Percentiles rank a stretch among this genome's conserved stretches.
These are phyloP conservation scores for Brassica rapa DNA, from an alignment of 345 rosid genomes.

Conservation along the genomic window DNA sequence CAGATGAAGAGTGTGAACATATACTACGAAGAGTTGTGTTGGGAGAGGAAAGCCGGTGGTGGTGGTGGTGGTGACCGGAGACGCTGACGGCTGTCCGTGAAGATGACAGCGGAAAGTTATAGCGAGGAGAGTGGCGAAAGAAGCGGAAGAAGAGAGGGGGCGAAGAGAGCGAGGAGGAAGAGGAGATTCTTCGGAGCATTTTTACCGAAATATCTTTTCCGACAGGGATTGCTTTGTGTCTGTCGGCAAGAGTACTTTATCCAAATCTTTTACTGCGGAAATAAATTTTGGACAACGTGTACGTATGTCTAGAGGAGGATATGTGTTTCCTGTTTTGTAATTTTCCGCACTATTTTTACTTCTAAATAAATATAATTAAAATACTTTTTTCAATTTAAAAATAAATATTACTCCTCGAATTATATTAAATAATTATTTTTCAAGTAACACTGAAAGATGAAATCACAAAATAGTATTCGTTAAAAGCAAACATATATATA, in stretches of 20 bases:
- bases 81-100: slow-evolving; percentile 20
- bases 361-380: too few relatives aligned
- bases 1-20: slow-evolving; percentile 18
- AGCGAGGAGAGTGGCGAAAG: slow-evolving; percentile 21
- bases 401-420: too few relatives aligned
- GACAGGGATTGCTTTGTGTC: not conserved
- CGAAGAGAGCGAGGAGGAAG: slow-evolving; percentile 41
- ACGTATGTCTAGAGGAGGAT: not conserved
- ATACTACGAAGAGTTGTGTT: slow-evolving; percentile 32
- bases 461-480: too few relatives aligned
- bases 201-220: not conserved
- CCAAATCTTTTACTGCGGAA: not conserved
- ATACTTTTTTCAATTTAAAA: too few relatives aligned
- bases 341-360: too few relatives aligned
- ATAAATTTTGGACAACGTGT: not conserved
- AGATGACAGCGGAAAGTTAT: slow-evolving; percentile 19
- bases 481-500: too few relatives aligned
- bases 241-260: not conserved
- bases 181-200: not conserved
- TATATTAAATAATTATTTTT: too few relatives aligned
- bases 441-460: too few relatives aligned
- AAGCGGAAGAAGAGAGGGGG: slow-evolving; percentile 43
- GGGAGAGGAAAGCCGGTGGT: slow-evolving; percentile 6
- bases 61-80: slow-evolving; percentile 27
- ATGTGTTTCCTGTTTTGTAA: too few relatives aligned